Conservation (phyloP, 371 early-diverging fungal species). For the Haplosporangium sp. region DNA sequence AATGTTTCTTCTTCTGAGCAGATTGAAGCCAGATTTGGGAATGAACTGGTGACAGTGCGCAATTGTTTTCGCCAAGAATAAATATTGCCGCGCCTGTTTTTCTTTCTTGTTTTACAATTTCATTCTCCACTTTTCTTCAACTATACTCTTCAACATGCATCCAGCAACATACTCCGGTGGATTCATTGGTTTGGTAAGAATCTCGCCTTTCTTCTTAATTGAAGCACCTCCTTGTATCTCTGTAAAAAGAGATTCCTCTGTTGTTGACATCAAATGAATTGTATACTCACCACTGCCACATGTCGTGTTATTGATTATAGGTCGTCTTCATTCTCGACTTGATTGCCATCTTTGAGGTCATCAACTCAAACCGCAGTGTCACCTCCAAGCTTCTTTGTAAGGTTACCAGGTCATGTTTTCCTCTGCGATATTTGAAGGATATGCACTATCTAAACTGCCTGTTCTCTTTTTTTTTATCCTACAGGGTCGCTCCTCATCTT, state of each 20-base stretch:
- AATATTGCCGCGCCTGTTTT: not conserved
- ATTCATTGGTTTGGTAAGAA: constrained; percentile 46
- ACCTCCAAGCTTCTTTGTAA: constrained; percentile 54
- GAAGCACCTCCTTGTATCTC: not conserved
- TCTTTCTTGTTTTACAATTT: not conserved
- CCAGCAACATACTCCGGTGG: constrained; percentile 40
- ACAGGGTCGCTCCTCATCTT: constrained; percentile 71
- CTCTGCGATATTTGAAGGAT: not conserved
- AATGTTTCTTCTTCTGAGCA: not conserved
- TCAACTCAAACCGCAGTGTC: constrained; percentile 67
- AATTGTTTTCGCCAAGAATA: not conserved
- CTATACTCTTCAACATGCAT: constrained; percentile 26
- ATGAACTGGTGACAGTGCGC: not conserved
- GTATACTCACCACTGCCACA: not conserved
- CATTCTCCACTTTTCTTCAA: constrained; percentile 1
- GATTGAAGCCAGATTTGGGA: not conserved
- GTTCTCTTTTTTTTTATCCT: not conserved
- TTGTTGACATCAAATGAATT: not conserved
- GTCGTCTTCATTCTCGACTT: constrained; percentile 69
- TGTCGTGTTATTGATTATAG: constrained; percentile 13
- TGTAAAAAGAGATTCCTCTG: not conserved
- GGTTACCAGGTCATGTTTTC: not conserved
- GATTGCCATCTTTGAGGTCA: constrained; percentile 71
- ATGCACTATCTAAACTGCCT: not conserved
- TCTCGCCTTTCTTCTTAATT: not conserved